Percentiles rank a stretch among this genome's conserved stretches.
These are phyloP conservation scores for Epichloe uncinata DNA, from an alignment of 2,329 filamentous ascomycete species.

Conservation along the genomic window DNA sequence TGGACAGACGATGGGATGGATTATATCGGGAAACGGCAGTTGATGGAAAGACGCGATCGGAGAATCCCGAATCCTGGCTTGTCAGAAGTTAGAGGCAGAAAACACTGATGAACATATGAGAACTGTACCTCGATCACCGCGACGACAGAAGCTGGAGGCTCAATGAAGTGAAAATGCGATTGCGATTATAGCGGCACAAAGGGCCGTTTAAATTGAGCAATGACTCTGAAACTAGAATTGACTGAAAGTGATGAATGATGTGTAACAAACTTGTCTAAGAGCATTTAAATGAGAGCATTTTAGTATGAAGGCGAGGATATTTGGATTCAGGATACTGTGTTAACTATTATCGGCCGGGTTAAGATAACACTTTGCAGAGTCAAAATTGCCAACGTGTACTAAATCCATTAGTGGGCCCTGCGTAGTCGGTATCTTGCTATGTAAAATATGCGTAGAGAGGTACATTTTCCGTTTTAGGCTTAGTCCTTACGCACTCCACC, in stretches of 20 bases:
- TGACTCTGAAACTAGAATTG: not conserved
- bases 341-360: not conserved
- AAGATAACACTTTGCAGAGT: not conserved
- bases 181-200: not conserved
- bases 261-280: no score
- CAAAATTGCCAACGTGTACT: not conserved
- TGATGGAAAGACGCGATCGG: not conserved
- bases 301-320: no score
- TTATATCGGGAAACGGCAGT: not conserved
- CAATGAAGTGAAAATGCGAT: not conserved
- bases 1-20: slow-evolving; percentile 6
- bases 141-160: not conserved
- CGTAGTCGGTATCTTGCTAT: no score
- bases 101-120: no score
- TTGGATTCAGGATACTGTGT: not conserved
- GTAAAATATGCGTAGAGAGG: no score
- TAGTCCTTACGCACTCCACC: no score
- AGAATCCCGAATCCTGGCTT: not conserved
- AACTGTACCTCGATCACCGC: not conserved
- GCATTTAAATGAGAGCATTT: no score
- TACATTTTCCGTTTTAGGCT: no score
- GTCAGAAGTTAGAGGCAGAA: not conserved
- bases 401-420: not conserved
- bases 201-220: not conserved
- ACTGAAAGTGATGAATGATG: no score